phyloP scores from a whole-genome alignment of 1,139 yeast species.

The Suhomyces ambrosiae region DNA sequence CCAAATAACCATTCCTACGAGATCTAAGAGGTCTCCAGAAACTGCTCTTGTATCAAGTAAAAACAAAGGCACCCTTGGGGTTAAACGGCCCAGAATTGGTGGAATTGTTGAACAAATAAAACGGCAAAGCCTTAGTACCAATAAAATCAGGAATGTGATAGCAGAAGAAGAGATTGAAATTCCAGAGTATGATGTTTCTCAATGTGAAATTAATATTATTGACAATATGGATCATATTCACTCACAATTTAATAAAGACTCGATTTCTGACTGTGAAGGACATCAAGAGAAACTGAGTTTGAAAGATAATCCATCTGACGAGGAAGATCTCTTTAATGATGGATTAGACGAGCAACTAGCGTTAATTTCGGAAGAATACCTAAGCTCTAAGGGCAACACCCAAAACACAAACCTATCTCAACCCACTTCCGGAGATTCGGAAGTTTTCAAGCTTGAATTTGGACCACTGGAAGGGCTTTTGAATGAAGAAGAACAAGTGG shows the following conservation, averaged over 20 bases:
- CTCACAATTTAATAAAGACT: no score
- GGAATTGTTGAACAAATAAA: slow-evolving; percentile 5
- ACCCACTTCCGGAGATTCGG: not conserved
- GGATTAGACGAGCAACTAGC: slow-evolving; percentile 31
- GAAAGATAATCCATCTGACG: slow-evolving; percentile 13
- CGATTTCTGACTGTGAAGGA: no score
- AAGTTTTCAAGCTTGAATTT: slow-evolving; percentile 17
- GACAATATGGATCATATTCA: not conserved
- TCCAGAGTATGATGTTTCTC: slow-evolving; percentile 9
- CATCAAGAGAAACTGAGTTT: not conserved
- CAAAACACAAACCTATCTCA: no score
- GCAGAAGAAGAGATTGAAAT: slow-evolving; percentile 4
- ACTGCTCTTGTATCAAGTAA: not conserved
- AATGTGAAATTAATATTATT: not conserved
- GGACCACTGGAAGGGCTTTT: slow-evolving; percentile 31
- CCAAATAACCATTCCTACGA: no score
- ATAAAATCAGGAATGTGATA: not conserved
- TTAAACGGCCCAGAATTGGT: not conserved
- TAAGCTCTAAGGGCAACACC: not conserved
- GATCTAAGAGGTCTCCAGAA: slow-evolving; percentile 4
- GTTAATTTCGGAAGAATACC: slow-evolving; percentile 9
- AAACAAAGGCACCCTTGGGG: slow-evolving; percentile 1
- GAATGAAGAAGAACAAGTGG: slow-evolving; percentile 29
- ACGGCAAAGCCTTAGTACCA: not conserved
- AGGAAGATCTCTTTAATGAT: slow-evolving; percentile 31